Evolutionary conservation across 2,329 filamentous ascomycete species (phyloP).

Genomic region (Metarhizium brunneum): DNA sequence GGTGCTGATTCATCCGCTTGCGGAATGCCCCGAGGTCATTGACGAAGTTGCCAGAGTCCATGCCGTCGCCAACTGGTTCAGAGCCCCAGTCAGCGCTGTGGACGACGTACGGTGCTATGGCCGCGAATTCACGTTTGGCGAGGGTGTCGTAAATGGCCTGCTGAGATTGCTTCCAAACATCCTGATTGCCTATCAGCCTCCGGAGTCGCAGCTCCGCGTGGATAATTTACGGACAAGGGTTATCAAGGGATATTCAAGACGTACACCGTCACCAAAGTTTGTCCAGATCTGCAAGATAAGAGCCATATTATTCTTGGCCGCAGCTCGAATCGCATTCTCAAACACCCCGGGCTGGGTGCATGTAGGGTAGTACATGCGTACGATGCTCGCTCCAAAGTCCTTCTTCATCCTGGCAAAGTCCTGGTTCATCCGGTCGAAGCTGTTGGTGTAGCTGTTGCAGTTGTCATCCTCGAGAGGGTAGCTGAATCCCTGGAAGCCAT

Average conservation of each 20-base stretch:
- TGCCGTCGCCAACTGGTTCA: constrained; percentile 14
- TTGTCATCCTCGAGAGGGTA: constrained; percentile 12
- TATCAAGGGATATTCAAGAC: neutral
- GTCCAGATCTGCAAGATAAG: constrained; percentile 14
- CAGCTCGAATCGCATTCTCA: constrained; percentile 12
- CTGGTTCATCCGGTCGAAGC: constrained; percentile 10
- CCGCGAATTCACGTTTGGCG: constrained; percentile 8
- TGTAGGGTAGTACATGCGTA: constrained; percentile 13
- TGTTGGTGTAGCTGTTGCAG: constrained; percentile 7
- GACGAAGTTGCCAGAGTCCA: constrained; percentile 12
- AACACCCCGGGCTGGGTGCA: constrained; percentile 11
- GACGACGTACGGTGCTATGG: constrained; percentile 12
- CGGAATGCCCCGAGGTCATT: constrained; percentile 9
- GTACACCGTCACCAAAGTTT: constrained; percentile 13
- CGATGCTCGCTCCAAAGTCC: constrained; percentile 12
- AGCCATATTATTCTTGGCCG: constrained; percentile 12
- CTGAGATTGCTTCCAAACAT: constrained; percentile 11
- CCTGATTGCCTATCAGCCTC: neutral
- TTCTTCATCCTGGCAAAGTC: constrained; percentile 13
- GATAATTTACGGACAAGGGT: no score
- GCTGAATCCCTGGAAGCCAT: constrained; percentile 13
- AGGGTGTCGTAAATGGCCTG: constrained; percentile 12
- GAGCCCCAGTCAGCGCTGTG: constrained; percentile 13
- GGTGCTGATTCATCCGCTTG: constrained; percentile 5
- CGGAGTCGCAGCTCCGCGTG: no score